These are phyloP conservation scores for Trypanosoma theileri DNA, from an alignment of 208 protist species.

Conservation along the genomic window DNA sequence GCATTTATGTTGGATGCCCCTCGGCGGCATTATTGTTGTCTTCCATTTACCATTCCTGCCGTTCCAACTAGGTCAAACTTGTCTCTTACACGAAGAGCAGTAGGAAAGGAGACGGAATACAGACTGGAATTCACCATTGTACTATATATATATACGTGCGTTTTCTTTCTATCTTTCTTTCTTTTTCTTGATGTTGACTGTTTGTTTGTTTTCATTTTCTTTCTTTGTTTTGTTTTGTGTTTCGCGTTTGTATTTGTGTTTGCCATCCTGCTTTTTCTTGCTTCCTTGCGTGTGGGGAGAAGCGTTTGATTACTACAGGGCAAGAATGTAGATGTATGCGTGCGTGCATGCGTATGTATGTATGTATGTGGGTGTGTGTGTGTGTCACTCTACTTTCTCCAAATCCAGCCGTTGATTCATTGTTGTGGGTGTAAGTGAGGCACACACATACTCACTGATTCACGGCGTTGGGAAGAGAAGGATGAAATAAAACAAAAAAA, in stretches of 20 bases:
- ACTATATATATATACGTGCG: not conserved
- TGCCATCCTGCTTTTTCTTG: not conserved
- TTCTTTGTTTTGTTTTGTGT: not conserved
- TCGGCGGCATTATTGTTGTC: not conserved
- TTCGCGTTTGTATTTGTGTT: not conserved
- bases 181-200: too few species aligned
- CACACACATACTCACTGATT: conserved; percentile 10
- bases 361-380: not conserved
- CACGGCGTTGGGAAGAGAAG: conserved; percentile 19
- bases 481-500: conserved; percentile 2
- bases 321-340: too few species aligned
- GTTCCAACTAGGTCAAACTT: not conserved
- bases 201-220: not conserved
- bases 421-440: not conserved
- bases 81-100: not conserved
- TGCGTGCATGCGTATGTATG: not conserved
- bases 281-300: not conserved
- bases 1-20: not conserved
- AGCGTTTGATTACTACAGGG: not conserved
- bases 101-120: conserved; percentile 11
- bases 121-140: not conserved
- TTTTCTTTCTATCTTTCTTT: not conserved
- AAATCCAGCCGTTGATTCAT: not conserved
- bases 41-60: not conserved
- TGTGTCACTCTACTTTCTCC: not conserved